Conservation (phyloP, 2,329 filamentous ascomycete species). For the Paecilomyces fulvus region DNA sequence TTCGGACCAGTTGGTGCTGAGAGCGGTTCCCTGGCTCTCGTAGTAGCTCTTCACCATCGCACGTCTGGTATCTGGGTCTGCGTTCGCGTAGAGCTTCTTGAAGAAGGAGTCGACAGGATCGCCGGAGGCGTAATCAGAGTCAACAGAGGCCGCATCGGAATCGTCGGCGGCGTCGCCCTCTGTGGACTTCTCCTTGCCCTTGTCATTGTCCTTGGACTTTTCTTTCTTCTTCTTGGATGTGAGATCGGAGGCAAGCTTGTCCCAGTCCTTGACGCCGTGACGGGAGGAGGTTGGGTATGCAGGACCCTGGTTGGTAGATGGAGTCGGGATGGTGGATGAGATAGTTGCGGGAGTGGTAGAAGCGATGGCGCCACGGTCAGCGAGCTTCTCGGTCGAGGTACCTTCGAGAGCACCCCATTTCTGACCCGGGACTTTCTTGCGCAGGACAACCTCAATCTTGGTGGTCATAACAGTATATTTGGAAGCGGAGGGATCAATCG, state of each 20-base stretch:
- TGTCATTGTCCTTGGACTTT: constrained; percentile 13
- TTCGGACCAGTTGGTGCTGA: constrained; percentile 88
- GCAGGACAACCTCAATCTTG: constrained; percentile 70
- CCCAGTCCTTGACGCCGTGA: constrained; percentile 83
- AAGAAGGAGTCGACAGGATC: constrained; percentile 76
- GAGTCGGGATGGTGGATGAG: constrained; percentile 8
- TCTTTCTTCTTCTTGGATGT: constrained; percentile 31
- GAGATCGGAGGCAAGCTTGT: constrained; percentile 57
- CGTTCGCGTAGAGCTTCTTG: constrained; percentile 73
- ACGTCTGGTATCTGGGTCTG: constrained; percentile 69
- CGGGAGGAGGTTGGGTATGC: constrained; percentile 82
- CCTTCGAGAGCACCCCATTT: constrained; percentile 61
- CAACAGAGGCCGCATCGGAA: constrained; percentile 39
- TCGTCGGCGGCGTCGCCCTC: constrained; percentile 41
- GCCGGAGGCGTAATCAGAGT: constrained; percentile 40
- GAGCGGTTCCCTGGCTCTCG: constrained; percentile 85
- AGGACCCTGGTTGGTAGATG: constrained; percentile 33
- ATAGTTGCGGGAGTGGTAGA: constrained; percentile 5
- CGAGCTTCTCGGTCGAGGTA: constrained; percentile 16
- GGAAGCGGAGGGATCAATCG: constrained; percentile 54
- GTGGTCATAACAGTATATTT: constrained; percentile 60
- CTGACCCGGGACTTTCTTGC: constrained; percentile 55
- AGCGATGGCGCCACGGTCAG: constrained; percentile 8
- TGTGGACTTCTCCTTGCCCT: constrained; percentile 15
- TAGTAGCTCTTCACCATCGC: constrained; percentile 98